Base-by-base conservation (phyloP, 2,329 filamentous ascomycete species). In the Sarocladiaceae sp. region DNA sequence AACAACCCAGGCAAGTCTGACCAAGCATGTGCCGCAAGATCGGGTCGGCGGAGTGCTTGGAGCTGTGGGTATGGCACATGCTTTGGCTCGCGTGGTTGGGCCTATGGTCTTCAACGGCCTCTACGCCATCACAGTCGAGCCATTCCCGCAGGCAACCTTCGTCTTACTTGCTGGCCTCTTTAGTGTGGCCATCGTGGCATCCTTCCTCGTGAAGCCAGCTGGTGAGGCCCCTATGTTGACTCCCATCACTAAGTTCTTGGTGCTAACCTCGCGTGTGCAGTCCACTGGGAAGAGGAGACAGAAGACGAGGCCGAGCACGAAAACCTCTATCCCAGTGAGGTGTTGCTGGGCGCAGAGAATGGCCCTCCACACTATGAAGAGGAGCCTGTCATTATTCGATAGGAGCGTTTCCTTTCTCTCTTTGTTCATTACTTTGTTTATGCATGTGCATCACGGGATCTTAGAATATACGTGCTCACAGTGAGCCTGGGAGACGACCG, bases 1-100 rank as follows among this genome's bases (percentile, higher is more conserved):
- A 1, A 93, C 87, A 0, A 72, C 95, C 41, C 88, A 95, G 57
- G 83, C 86, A 2, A 78, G 85, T 1, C 69, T 96, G 42, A 96
- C 89, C 16, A 97, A 96, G 60, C 93, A 97, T 61, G 83, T 97
- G 0, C 88, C 90, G 0, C 73, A 81, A 1, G 85, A 93, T 50
- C 78, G 78, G 37, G 83, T 93, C 0, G 93, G 93, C 0, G 82
- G 93, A 60, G 69, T 97, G n/a, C 74, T 98, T 0, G 93, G 93
- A 18, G 90, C 89, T 2, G 84, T 83, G 13, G 93, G 91, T 0
- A 70, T 97, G 49, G 65, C 97, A 47, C 91, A 97, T 63, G 85
- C 88, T 1, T 65, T 95, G 27, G 79, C 86, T 3, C 74, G 89
- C 49, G 80, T 97, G 2, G 60, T 95, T 11, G 82, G 85, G 1